These are phyloP conservation scores for Akebia trifoliata DNA, from an alignment of 164 flowering plant genomes.

Conservation along the genomic window DNA sequence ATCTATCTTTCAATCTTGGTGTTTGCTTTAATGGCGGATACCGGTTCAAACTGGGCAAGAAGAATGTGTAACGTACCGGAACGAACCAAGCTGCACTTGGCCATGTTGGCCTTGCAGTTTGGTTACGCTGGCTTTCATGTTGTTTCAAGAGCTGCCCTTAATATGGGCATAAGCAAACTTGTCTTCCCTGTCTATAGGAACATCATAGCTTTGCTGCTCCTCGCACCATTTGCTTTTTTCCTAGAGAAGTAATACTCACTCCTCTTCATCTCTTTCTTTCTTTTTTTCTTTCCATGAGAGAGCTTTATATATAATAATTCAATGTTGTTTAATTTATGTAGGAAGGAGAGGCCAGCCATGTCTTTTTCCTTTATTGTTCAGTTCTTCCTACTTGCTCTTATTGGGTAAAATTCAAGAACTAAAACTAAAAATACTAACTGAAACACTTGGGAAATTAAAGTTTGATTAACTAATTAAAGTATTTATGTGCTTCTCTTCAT, in stretches of 20 bases:
- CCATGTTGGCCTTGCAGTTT: conserved; percentile 99
- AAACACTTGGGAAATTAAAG: background rate
- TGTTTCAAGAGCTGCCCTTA: conserved; percentile 92
- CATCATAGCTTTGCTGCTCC: conserved; percentile 82
- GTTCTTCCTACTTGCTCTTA: conserved; percentile 84
- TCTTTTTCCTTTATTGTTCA: conserved; percentile 55
- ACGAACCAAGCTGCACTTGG: conserved; percentile 74
- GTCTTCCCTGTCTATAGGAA: conserved; percentile 92
- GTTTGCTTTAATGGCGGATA: conserved; percentile 53
- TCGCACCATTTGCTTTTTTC: conserved; percentile 88
- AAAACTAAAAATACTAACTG: background rate
- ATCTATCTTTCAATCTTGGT: background rate
- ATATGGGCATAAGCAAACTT: conserved; percentile 93
- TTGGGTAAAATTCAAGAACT: conserved; percentile 54
- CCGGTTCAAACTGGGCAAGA: conserved; percentile 23
- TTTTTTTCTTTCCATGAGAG: background rate
- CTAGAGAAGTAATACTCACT: conserved; percentile 92
- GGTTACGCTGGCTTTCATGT: conserved; percentile 99
- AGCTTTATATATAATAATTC: background rate
- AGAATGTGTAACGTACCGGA: conserved; percentile 71
- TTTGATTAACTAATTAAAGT: background rate
- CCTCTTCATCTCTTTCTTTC: too few relatives aligned
- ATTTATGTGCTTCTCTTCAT: background rate
- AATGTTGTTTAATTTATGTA: conserved; percentile 19
- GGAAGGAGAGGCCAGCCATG: conserved; percentile 90